Percentiles rank a stretch among this genome's conserved stretches.
Conservation (phyloP, 73 alveolate genomes). For the Tetrahymena elliotti region DNA sequence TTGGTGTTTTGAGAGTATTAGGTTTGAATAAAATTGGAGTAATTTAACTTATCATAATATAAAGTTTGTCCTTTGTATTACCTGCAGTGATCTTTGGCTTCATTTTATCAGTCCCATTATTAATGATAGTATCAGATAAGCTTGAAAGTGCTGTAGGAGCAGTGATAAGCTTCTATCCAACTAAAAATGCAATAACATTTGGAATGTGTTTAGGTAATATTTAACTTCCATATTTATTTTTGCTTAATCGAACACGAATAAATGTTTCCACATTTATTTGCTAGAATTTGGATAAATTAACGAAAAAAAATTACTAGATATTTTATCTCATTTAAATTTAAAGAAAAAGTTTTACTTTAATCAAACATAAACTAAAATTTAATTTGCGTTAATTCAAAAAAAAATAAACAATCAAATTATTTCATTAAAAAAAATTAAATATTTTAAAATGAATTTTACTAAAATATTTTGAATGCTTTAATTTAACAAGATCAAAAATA, state of each 20-base stretch:
- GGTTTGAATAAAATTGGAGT: conserved; percentile 73
- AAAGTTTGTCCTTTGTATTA: conserved; percentile 65
- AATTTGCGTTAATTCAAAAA: background rate
- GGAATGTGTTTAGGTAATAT: conserved; percentile 30
- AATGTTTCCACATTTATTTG: too few relatives aligned
- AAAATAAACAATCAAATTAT: too few relatives aligned
- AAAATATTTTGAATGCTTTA: too few relatives aligned
- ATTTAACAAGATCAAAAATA: too few relatives aligned
- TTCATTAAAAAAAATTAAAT: too few relatives aligned
- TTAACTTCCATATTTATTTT: background rate
- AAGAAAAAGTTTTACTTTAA: too few relatives aligned
- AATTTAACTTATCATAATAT: conserved; percentile 45
- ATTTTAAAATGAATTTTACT: too few relatives aligned
- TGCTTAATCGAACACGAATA: background rate
- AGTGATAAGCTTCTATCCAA: conserved; percentile 50
- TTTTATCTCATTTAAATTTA: background rate
- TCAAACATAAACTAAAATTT: too few relatives aligned
- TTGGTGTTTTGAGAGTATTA: conserved; percentile 76
- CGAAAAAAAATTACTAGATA: background rate
- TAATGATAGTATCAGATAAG: conserved; percentile 5
- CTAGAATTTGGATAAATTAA: background rate
- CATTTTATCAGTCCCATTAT: conserved; percentile 45
- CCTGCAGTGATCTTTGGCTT: conserved; percentile 73
- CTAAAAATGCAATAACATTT: conserved; percentile 39
- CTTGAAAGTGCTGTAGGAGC: conserved; percentile 51